Evolutionary conservation across 805 yeast genomes (phyloP).

Genomic region (Ogataea minuta): DNA sequence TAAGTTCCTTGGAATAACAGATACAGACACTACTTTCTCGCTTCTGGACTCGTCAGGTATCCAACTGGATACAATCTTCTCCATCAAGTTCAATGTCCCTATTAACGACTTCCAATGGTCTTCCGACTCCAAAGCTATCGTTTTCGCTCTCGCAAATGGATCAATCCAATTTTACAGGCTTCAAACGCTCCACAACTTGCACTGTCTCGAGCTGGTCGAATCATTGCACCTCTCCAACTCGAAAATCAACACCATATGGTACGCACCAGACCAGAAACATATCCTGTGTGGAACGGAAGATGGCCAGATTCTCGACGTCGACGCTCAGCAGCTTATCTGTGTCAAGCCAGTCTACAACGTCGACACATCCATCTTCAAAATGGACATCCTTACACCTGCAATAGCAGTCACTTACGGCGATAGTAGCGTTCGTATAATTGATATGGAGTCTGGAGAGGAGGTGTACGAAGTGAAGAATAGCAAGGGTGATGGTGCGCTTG

Average conservation of each 20-base stretch:
- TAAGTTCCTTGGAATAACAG: constrained; percentile 37
- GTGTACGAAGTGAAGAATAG: constrained; percentile 31
- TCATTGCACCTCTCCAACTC: constrained; percentile 31
- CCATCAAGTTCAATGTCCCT: constrained; percentile 22
- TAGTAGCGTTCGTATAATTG: constrained; percentile 37
- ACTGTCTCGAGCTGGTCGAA: constrained; percentile 12
- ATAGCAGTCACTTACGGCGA: constrained; percentile 42
- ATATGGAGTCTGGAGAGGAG: constrained; percentile 26
- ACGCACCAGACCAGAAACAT: constrained; percentile 40
- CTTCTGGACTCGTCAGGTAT: constrained; percentile 26
- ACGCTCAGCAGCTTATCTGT: constrained; percentile 35
- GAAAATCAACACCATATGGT: constrained; percentile 37
- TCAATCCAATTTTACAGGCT: constrained; percentile 30
- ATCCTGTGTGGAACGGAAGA: constrained; percentile 45
- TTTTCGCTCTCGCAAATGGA: constrained; percentile 41
- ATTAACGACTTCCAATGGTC: constrained; percentile 44
- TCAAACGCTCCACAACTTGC: constrained; percentile 22
- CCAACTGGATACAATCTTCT: constrained; percentile 30
- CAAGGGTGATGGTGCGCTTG: constrained; percentile 14
- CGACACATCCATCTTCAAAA: constrained; percentile 42
- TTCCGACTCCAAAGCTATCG: constrained; percentile 22
- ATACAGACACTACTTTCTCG: constrained; percentile 32
- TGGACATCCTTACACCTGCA: constrained; percentile 32
- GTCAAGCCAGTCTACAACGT: constrained; percentile 30
- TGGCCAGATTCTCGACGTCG: constrained; percentile 45